Evolutionary conservation across 2,329 filamentous ascomycete species (phyloP), one percentile per base, ranked within the genome.

Genomic region (Fusarium palustre): DNA sequence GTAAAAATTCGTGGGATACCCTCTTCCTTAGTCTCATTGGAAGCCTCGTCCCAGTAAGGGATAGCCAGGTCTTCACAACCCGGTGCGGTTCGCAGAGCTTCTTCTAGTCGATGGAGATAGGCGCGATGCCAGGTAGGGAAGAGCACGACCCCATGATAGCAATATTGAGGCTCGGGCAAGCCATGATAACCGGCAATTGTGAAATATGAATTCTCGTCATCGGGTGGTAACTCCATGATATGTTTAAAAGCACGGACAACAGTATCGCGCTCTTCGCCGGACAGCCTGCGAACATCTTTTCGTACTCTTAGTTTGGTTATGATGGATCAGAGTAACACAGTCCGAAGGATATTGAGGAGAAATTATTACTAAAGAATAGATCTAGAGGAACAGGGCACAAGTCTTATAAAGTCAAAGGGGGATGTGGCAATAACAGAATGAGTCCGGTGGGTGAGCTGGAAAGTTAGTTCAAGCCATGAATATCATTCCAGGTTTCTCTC

Each of bases 291-390:
- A 39, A 39, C n/a, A 5, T 39, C 36, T 8, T 39, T 39, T 3
- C 36, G 36, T 12, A 39, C 36, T 6, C 12, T 39, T 6, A 8
- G 4, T 13, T 7, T 2, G 6, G n/a, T 8, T n/a, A 39, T 39
- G 11, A 10, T 15, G 3, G n/a, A 39, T 15, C 9, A 38, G 10
- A 13, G 11, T 2, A 13, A 38, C 0, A 12, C 5, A 6, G 3
- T 7, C 1, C 4, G 5, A 1, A 38, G 5, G 6, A 38, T 7
- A 20, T 13, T 20, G 10, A 11, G 11, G 12, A 7, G 2, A 12
- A 2, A 0, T 7, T 6, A 38, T 38, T 5, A 38, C 36, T 20
- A 4, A 20, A 12, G n/a, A 4, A 6, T n/a, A 11, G n/a, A 20
- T 39, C 2, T 13, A 12, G n/a, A 13, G 4, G 2, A 39, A 6